Conservation (phyloP, 352 stramenopile species). For the Pythium periplocum region DNA sequence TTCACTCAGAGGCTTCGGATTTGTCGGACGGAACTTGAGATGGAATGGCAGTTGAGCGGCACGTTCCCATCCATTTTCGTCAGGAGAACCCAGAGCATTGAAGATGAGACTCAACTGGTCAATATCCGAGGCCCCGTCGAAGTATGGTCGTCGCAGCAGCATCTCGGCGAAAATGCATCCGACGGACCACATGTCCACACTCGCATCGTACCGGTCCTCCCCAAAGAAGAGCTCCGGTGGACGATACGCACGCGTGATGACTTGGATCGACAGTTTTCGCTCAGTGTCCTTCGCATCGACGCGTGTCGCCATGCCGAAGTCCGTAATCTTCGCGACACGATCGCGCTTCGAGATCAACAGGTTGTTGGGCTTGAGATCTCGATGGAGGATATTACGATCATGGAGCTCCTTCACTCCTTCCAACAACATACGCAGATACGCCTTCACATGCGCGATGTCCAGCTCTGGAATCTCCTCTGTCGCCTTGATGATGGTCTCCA, state of each 20-base stretch:
- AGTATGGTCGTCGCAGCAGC: conserved; percentile 49
- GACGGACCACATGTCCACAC: conserved; percentile 74
- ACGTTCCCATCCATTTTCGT: conserved; percentile 52
- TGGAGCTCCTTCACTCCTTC: conserved; percentile 58
- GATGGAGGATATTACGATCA: conserved; percentile 50
- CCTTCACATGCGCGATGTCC: conserved; percentile 50
- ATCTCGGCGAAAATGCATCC: conserved; percentile 81
- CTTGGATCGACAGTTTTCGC: conserved; percentile 52
- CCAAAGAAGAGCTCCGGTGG: conserved; percentile 79
- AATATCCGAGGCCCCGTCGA: conserved; percentile 71
- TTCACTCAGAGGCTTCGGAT: conserved; percentile 40
- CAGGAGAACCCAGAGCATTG: conserved; percentile 45
- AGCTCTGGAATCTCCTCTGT: conserved; percentile 34
- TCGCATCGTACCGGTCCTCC: conserved; percentile 43
- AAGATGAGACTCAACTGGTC: conserved; percentile 80
- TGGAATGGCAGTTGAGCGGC: conserved; percentile 60
- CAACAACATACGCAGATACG: conserved; percentile 65
- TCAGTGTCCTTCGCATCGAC: conserved; percentile 10
- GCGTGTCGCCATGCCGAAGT: conserved; percentile 74
- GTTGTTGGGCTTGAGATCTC: conserved; percentile 83
- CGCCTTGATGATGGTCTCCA: conserved; percentile 51
- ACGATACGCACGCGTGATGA: conserved; percentile 70
- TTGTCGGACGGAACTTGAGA: conserved; percentile 68
- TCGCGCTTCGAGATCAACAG: conserved; percentile 46
- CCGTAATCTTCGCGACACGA: conserved; percentile 60